Conservation (phyloP, 768 basidiomycete species). For the Gloeopeniophorella convolvens region DNA sequence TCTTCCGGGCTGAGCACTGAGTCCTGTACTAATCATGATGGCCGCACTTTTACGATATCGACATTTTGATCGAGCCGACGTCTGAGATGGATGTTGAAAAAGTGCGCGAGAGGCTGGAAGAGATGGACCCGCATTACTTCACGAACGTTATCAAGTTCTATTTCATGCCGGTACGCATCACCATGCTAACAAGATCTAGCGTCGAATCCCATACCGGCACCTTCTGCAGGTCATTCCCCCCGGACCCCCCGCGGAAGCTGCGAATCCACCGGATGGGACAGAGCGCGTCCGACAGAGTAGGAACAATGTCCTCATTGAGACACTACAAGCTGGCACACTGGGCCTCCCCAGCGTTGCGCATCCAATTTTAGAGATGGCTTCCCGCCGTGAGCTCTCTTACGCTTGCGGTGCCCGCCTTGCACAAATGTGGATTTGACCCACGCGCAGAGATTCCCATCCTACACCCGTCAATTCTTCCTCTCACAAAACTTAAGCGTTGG, state of each 20-base stretch:
- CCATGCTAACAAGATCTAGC: too few species aligned
- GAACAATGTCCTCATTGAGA: slow-evolving; percentile 12
- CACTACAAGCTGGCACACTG: slow-evolving; percentile 1
- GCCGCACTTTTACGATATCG: slow-evolving; percentile 24
- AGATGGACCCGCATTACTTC: slow-evolving; percentile 24
- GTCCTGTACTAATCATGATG: not conserved
- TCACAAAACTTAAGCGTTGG: slow-evolving; percentile 16
- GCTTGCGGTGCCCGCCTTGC: not conserved
- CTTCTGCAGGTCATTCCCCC: not conserved
- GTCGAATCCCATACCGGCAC: too few species aligned
- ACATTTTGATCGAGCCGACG: slow-evolving; percentile 26
- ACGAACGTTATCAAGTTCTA: slow-evolving; percentile 26
- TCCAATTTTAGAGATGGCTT: slow-evolving; percentile 4
- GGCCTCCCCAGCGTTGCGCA: slow-evolving; percentile 5
- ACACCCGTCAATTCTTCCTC: slow-evolving; percentile 5
- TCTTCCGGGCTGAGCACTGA: not conserved
- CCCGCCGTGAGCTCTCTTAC: not conserved
- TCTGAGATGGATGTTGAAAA: slow-evolving; percentile 15
- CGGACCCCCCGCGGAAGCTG: not conserved
- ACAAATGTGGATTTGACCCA: not conserved
- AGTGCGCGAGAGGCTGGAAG: slow-evolving; percentile 22
- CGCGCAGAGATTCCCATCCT: slow-evolving; percentile 1
- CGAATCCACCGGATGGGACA: too few species aligned
- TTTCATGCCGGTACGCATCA: slow-evolving; percentile 23
- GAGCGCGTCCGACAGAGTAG: not conserved